Base-by-base conservation (phyloP, 2,329 filamentous ascomycete species). In the Diplocarpon rosae region DNA sequence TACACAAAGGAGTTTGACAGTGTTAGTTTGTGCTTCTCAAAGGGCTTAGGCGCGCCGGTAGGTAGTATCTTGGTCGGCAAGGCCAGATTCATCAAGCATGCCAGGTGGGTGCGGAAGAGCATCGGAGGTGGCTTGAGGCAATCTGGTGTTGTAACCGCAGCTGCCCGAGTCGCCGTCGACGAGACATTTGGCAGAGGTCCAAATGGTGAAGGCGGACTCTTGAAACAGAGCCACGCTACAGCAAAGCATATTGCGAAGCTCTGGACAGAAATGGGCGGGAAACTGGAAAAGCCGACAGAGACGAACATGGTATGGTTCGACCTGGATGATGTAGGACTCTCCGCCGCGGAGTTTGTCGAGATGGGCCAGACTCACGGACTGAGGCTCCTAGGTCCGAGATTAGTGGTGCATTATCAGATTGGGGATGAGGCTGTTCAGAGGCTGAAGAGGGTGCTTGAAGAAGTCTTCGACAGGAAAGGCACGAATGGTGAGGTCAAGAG, bases 111-210 rank as follows among this genome's bases (percentile, higher is more conserved):
- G 20, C 71, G 86, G 45, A 93, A 94, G 67, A 75, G 77, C 20
- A 79, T 93, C 52, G 87, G 87, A 15, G 87, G 87, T 33, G 86
- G 85, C 0, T 69, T 86, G 45, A 69, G 87, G 20, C 85, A 92
- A 63, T 70, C 83, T 0, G 87, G 87, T 43, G 75, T 92, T 1
- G 69, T 92, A 12, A 78, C 84, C 5, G 80, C 85, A 1, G 78
- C 86, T 0, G 86, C 85, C 1, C 69, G 83, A 16, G 80, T 88
- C 3, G 85, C 83, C 0, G 74, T 93, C 8, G 80, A 90, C 51
- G 83, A 88, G 61, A 88, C 83, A 0, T 94, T 92, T 51, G 76
- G 78, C 11, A 64, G 60, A 12, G 76, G 71, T 4, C 66, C 72
- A 2, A 64, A 66, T 47, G 74, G 75, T 42, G 67, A 83, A 39